Percentiles rank a stretch among this genome's conserved stretches.
phyloP scores from a whole-genome alignment of 352 stramenopile species.

The Phytophthora syringae region DNA sequence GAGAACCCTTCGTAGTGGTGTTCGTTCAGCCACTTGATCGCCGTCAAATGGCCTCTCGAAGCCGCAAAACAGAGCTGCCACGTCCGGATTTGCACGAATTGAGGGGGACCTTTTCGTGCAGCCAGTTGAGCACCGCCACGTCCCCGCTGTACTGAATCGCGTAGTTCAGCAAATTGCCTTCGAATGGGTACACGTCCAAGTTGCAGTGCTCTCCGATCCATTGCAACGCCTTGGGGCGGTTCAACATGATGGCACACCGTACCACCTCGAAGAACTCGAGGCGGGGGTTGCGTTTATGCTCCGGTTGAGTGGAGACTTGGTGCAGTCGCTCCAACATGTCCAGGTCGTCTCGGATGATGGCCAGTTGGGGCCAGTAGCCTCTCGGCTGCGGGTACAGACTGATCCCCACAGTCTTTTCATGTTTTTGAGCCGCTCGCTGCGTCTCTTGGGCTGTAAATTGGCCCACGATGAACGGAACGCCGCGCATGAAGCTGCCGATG shows the following conservation, averaged over 20 bases:
- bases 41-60: slow-evolving; percentile 31
- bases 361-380: slow-evolving; percentile 38
- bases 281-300: slow-evolving; percentile 23
- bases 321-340: slow-evolving; percentile 26
- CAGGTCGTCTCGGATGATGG: slow-evolving; percentile 33
- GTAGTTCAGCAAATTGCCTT: slow-evolving; percentile 40
- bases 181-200: slow-evolving; percentile 31
- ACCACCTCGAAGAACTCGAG: slow-evolving; percentile 44
- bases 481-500: slow-evolving; percentile 37
- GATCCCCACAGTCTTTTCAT: background rate
- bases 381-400: slow-evolving; percentile 36
- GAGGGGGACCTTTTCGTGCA: slow-evolving; percentile 18
- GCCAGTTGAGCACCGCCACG: slow-evolving; percentile 33
- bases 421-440: background rate
- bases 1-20: slow-evolving; percentile 30
- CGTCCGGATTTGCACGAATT: slow-evolving; percentile 32
- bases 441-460: slow-evolving; percentile 24
- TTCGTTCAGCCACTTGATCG: slow-evolving; percentile 35
- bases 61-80: slow-evolving; percentile 43
- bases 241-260: slow-evolving; percentile 41
- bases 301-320: slow-evolving; percentile 13
- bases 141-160: slow-evolving; percentile 34
- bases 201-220: slow-evolving; percentile 32
- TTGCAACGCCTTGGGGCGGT: slow-evolving; percentile 23
- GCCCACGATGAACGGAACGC: slow-evolving; percentile 36